Evolutionary conservation across 441 rosid genomes (phyloP), one percentile per base, ranked within the genome.

Genomic region (Erysimum cheiri): DNA sequence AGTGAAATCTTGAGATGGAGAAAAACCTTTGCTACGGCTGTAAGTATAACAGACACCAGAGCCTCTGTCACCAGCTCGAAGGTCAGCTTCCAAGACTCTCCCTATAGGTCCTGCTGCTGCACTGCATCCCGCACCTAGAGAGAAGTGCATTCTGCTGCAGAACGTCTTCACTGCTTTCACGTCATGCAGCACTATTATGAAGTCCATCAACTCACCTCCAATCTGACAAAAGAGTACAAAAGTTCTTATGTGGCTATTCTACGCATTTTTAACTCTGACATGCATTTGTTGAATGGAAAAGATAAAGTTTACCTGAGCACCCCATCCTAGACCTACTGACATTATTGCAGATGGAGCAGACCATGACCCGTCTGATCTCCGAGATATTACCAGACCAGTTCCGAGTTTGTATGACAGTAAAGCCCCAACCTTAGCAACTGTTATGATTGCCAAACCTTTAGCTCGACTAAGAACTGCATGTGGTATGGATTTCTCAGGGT

Each of bases 21-120:
- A 35, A 35, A 5, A 60, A 86, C 98, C 99, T 89, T 96, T 96
- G 82, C 97, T 89, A 63, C 97, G 91, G 78, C 98, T 96, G 81
- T 96, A 96, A 50, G 96, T 92, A 73, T 91, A 91, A 80, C 99
- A 93, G 86, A 91, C 77, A 77, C 98, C 97, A 32, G 97, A 96
- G 60, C 98, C 97, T 78, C 88, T 80, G 57, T 92, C 98, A 36
- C 99, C 97, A 71, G 96, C 99, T 13, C 93, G 88, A 60, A 92
- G 83, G 82, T 92, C 99, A 53, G 98, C 98, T 81, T 96, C 99
- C 67, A 89, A 52, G 57, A 92, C 99, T 84, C 99, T 89, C 70
- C 99, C 97, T 31, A 95, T 74, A 55, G 99, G 99, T 48, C 99
- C 98, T 37, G 96, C 94, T 2, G 97, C 97, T 69, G 95, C 97